phyloP scores from a whole-genome alignment of 73 alveolate genomes.

The Tetrahymena elliotti region DNA sequence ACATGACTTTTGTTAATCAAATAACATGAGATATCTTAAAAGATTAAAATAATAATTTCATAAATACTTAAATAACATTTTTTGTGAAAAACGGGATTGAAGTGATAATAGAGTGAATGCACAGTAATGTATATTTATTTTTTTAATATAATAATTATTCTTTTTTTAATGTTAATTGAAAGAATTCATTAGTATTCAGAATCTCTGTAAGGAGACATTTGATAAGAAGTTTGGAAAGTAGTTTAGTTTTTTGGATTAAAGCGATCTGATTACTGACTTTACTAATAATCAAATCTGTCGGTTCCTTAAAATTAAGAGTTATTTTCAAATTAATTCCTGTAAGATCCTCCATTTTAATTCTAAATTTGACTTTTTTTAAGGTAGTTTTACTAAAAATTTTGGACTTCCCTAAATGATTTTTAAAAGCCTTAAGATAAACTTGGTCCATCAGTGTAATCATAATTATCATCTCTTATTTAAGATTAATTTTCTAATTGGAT shows the following conservation, averaged over 20 bases:
- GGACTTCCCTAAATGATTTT: background rate
- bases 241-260: too few relatives aligned
- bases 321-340: background rate
- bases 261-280: background rate
- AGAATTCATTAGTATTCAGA: background rate
- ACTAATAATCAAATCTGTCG: background rate
- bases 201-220: background rate
- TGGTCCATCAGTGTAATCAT: background rate
- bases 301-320: background rate
- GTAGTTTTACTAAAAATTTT: too few relatives aligned
- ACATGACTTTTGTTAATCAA: too few relatives aligned
- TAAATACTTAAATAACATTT: too few relatives aligned
- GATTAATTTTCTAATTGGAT: background rate
- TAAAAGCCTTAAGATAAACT: background rate
- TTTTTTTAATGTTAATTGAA: too few relatives aligned
- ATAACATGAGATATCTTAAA: too few relatives aligned
- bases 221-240: too few relatives aligned
- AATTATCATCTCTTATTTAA: background rate
- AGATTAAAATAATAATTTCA: too few relatives aligned
- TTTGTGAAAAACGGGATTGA: too few relatives aligned
- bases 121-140: too few relatives aligned
- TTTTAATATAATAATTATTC: too few relatives aligned
- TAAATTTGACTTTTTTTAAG: background rate
- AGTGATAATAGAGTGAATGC: too few relatives aligned
- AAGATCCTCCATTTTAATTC: background rate